Evolutionary conservation across 345 rosid species (phyloP).

Genomic region (Murraya paniculata): DNA sequence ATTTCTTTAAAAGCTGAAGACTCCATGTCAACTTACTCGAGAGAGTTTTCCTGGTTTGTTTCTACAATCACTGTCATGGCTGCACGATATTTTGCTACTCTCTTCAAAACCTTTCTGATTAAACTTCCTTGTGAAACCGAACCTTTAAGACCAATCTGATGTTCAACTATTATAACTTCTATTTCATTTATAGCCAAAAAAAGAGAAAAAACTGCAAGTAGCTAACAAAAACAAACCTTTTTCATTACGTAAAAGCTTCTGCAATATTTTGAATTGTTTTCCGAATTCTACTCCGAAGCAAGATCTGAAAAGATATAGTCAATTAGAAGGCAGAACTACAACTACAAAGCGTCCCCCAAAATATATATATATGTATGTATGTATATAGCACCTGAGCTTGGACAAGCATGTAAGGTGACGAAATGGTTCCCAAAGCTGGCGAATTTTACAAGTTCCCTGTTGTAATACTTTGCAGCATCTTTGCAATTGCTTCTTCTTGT

Average conservation of each 20-base stretch:
- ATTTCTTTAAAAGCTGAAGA: too few species aligned
- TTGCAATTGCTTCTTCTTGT: neutral
- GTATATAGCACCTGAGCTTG: slow-evolving; percentile 18
- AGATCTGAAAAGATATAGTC: neutral
- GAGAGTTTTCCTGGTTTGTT: slow-evolving; percentile 11
- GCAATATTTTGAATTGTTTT: neutral
- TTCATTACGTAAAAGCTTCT: slow-evolving; percentile 6
- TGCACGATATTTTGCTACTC: slow-evolving; percentile 9
- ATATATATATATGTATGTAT: too few species aligned
- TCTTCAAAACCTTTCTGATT: slow-evolving; percentile 19
- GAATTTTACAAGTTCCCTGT: neutral
- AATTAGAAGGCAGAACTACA: neutral
- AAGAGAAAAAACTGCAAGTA: neutral
- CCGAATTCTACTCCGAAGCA: neutral
- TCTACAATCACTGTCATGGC: slow-evolving; percentile 13
- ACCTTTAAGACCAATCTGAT: slow-evolving; percentile 6
- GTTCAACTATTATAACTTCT: neutral
- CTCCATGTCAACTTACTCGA: slow-evolving; percentile 22
- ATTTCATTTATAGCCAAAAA: neutral
- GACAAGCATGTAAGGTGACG: slow-evolving; percentile 4
- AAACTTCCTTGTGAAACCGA: neutral
- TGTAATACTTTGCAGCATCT: neutral
- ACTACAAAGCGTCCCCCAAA: neutral
- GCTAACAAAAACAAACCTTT: slow-evolving; percentile 14
- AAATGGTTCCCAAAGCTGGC: neutral